A percentile compares a stretch with the other conserved stretches of the same genome.
phyloP scores from a whole-genome alignment of 495 filamentous ascomycete species.

The Tuber microsphaerosporum region DNA sequence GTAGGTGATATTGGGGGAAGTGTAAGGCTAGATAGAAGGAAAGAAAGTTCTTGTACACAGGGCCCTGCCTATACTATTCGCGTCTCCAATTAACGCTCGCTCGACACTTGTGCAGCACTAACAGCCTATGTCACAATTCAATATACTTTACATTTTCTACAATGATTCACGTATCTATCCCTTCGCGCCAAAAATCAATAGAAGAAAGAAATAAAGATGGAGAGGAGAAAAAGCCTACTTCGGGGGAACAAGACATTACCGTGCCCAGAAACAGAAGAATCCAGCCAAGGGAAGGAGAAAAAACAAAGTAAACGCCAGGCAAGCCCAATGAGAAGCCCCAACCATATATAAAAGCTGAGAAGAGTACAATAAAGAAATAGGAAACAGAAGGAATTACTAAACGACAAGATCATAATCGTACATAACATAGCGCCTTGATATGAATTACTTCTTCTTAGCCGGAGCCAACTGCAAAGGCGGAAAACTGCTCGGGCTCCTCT shows the following conservation, averaged over 20 bases:
- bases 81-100: neutral
- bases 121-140: neutral
- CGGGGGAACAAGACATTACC: neutral
- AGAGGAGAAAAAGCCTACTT: neutral
- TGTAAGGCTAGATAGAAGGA: neutral
- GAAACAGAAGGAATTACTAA: neutral
- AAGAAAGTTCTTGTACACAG: neutral
- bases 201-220: neutral
- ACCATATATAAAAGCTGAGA: neutral
- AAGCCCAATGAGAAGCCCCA: neutral
- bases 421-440: neutral
- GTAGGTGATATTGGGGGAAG: neutral
- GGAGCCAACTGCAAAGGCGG: slow-evolving; percentile 23
- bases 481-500: slow-evolving; percentile 19
- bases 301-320: neutral
- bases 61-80: neutral
- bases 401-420: neutral
- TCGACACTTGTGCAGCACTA: neutral
- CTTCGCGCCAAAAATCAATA: neutral
- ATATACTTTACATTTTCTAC: slow-evolving; percentile 5
- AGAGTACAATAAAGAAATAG: neutral
- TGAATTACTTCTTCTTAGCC: slow-evolving; percentile 14
- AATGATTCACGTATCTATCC: neutral
- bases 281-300: neutral
- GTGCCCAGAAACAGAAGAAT: neutral